Percentiles rank a stretch among this genome's conserved stretches.
Evolutionary conservation across 1,284 basidiomycete species (phyloP).

Genomic region (Rhodotorula mucilaginosa): DNA sequence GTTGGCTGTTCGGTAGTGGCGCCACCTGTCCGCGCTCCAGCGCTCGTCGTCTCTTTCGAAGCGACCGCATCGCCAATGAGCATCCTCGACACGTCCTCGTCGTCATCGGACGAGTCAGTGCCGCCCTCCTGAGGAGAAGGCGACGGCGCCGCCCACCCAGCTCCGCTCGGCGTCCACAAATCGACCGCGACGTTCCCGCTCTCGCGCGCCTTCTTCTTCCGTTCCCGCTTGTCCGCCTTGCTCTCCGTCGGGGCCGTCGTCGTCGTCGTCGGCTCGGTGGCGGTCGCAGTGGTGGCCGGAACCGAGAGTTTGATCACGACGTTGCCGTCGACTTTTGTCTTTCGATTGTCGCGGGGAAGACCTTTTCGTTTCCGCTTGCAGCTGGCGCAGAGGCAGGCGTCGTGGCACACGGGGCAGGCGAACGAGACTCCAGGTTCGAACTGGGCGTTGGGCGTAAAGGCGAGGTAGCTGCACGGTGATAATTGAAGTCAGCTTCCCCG

Average conservation of each 20-base stretch:
- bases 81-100: conserved; percentile 8
- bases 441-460: conserved; percentile 2
- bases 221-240: neutral
- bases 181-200: neutral
- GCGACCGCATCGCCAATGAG: neutral
- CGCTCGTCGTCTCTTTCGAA: neutral
- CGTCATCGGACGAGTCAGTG: conserved; percentile 6
- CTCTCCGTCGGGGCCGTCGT: neutral
- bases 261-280: neutral
- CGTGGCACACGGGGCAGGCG: conserved; percentile 30
- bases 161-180: neutral
- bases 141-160: neutral
- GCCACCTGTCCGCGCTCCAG: neutral
- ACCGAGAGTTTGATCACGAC: neutral
- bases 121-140: neutral
- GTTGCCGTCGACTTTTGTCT: neutral
- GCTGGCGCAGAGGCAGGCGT: conserved; percentile 20
- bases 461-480: conserved; percentile 17
- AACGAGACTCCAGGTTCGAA: conserved; percentile 19
- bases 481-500: neutral
- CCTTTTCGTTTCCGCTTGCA: conserved; percentile 21
- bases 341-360: neutral
- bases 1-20: neutral
- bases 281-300: neutral
- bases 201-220: conserved; percentile 6